Conservation (phyloP, 495 filamentous ascomycete species). For the Annulohypoxylon nitens region DNA sequence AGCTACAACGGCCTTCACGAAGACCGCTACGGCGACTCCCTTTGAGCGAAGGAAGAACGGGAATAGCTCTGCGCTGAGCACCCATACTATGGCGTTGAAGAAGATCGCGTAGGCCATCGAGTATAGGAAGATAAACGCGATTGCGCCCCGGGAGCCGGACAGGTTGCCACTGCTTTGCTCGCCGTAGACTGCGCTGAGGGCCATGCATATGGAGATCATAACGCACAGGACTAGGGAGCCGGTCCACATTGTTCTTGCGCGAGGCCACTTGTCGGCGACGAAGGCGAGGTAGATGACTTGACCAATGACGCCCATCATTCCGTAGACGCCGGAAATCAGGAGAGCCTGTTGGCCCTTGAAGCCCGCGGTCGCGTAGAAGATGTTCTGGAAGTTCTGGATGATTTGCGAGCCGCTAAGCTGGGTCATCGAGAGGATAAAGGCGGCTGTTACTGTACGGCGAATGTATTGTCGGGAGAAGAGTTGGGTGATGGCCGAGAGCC, state of each 20-base stretch:
- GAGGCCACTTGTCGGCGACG: neutral
- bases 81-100: conserved; percentile 1
- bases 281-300: neutral
- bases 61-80: neutral
- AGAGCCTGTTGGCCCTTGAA: conserved; percentile 2
- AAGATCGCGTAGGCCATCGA: neutral
- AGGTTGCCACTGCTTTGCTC: neutral
- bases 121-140: conserved; percentile 12
- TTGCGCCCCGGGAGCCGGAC: neutral
- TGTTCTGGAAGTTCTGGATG: conserved; percentile 13
- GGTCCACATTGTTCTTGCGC: neutral
- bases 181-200: neutral
- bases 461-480: conserved; percentile 2
- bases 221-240: neutral
- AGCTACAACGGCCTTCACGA: neutral
- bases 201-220: neutral
- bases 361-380: neutral
- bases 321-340: neutral
- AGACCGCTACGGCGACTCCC: neutral
- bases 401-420: neutral
- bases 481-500: neutral
- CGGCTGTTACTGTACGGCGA: neutral
- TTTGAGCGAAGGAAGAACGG: neutral
- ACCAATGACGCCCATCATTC: conserved; percentile 3
- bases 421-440: conserved; percentile 5